Base-by-base conservation (phyloP, 148 eudicot species). In the Vaccinium corymbosum region DNA sequence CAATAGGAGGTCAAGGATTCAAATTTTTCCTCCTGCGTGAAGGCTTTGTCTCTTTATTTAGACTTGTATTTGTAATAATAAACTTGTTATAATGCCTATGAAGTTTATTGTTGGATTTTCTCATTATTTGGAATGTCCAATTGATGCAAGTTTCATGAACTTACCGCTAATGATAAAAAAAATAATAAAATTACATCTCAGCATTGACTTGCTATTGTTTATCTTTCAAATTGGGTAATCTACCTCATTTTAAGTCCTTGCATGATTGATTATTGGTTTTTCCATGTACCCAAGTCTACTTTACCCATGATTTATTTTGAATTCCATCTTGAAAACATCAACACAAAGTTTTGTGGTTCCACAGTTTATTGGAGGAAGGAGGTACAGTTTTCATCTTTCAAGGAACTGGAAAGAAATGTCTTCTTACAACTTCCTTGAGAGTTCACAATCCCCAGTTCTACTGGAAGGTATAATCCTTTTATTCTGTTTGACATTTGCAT, bases 381-480 rank as follows among this genome's bases (percentile, higher is more conserved):
- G 99, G 98, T 64, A 90, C 90, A 12, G 71, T 93, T 83, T 86
- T 91, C 85, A 88, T 89, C 68, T 94, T 93, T 81, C 93, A 93
- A 72, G 98, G 94, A 38, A 88, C 89, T 0, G 83, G 81, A 79
- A 89, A 89, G 85, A 86, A 82, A 80, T 87, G 94, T 79, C 84
- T 93, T 75, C 84, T 93, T 75, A 92, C 88, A 85, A 92, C 89
- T 80, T 82, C 85, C 74, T 9, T 97, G 81, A 90, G 92, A 82
- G 79, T 97, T 86, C 99, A 93, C 82, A 92, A 57, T 82, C 94
- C 98, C 35, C 94, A 93, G 71, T 94, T 97, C 85, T 97, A 97
- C 85, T 92, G 95, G 99, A 95, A 97, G 99, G 99, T 94, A 83
- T 6, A 35, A 62, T 85, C 52, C 51, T 73, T 74, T 75, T 25